These are phyloP conservation scores for Agrocybe pediades DNA, from an alignment of 768 basidiomycete genomes.

Conservation along the genomic window DNA sequence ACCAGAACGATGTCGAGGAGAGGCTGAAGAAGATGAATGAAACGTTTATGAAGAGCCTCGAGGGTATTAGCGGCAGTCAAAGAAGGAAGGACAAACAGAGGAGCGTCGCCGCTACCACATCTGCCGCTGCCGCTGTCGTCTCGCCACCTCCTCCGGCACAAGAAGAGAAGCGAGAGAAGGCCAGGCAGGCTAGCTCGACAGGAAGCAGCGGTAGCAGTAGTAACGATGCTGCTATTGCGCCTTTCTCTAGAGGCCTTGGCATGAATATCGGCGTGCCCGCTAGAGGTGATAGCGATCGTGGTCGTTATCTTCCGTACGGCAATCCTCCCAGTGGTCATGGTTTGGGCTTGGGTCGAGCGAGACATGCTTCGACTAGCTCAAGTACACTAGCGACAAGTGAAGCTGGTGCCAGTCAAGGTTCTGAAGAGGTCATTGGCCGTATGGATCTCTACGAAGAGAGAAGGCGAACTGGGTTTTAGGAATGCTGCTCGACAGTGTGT, in stretches of 20 bases:
- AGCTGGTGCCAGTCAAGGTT: conserved; percentile 35
- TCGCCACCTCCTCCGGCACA: not conserved
- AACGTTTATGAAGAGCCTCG: conserved; percentile 62
- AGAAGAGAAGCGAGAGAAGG: not conserved
- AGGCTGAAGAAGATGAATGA: conserved; percentile 67
- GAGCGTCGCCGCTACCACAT: not conserved
- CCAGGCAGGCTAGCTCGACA: not conserved
- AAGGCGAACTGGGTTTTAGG: conserved; percentile 13
- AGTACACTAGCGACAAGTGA: conserved; percentile 26
- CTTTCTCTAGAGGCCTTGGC: conserved; percentile 1
- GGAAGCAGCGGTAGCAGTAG: not conserved
- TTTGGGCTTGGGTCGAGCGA: conserved; percentile 19
- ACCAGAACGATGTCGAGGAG: conserved; percentile 66
- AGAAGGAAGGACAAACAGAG: conserved; percentile 21
- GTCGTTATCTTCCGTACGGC: conserved; percentile 5
- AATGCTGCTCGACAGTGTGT: no score
- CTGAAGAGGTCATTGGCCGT: conserved; percentile 57
- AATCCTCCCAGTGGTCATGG: conserved; percentile 14
- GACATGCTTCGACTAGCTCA: conserved; percentile 22
- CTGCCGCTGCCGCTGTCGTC: not conserved
- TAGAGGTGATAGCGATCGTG: not conserved
- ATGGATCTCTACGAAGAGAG: conserved; percentile 41
- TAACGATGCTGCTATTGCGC: no score
- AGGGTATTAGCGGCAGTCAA: conserved; percentile 47
- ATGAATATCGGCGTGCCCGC: not conserved